These are phyloP conservation scores for Oryza nivara DNA, from an alignment of 176 grass and related monocot species.

Conservation along the genomic window DNA sequence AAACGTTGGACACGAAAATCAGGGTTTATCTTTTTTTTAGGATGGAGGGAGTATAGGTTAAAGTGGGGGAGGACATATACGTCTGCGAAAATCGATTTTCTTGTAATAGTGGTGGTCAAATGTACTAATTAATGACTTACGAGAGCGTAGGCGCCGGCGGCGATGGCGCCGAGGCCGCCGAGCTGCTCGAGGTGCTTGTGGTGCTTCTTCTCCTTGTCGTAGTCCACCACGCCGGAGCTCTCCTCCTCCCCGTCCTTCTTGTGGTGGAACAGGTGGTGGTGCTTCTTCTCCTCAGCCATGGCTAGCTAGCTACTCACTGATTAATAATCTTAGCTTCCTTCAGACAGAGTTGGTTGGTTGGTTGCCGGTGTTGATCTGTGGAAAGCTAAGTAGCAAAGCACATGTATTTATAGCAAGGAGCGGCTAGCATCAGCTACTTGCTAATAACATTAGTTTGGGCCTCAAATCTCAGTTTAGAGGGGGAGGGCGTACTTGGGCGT, in stretches of 20 bases:
- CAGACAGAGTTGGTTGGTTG: no score
- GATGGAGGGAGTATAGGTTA: no score
- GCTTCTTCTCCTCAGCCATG: conserved; percentile 52
- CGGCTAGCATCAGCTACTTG: conserved; percentile 22
- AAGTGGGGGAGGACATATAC: no score
- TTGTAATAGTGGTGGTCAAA: no score
- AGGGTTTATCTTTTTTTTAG: no score
- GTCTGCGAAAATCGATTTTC: no score
- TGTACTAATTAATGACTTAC: conserved; percentile 2
- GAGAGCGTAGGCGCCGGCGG: conserved; percentile 66
- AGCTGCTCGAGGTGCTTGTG: conserved; percentile 76
- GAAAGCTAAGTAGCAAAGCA: background rate
- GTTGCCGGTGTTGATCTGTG: background rate
- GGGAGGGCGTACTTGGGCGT: background rate
- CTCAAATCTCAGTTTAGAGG: background rate
- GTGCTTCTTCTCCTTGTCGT: conserved; percentile 69
- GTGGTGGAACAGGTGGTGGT: conserved; percentile 75
- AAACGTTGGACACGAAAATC: no score
- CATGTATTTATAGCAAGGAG: conserved; percentile 25
- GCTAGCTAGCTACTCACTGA: no score
- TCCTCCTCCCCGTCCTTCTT: conserved; percentile 52
- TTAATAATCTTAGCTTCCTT: no score
- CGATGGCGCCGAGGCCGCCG: conserved; percentile 49
- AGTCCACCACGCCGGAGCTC: conserved; percentile 45
- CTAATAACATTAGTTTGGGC: background rate